Base-by-base conservation (phyloP, 2,329 filamentous ascomycete species). In the Pseudopyrenochaeta lycopersici region DNA sequence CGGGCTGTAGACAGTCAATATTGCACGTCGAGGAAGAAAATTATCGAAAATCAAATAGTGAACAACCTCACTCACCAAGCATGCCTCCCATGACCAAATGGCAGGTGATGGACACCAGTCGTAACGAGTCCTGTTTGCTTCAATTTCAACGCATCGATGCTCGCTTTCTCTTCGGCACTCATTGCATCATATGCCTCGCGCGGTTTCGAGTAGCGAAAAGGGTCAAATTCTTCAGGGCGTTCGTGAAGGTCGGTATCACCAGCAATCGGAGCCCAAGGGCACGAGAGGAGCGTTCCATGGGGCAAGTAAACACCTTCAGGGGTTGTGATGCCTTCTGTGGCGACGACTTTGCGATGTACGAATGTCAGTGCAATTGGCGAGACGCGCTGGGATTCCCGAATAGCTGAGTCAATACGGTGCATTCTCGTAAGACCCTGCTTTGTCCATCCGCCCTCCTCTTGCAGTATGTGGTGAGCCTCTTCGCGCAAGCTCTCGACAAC, bases 301-400 rank as follows among this genome's bases (percentile, higher is more conserved):
- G 53, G 39, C 3, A 64, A n/a, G 46, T 61, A 50, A 3, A 58
- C 17, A 23, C 63, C 63, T 79, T 98, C 94, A 6, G 94, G 95
- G 30, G 92, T 86, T 14, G 91, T 88, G 72, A 98, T 96, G 30
- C 88, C 88, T 40, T 98, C 83, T 58, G 85, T 86, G 43, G 83
- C 82, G n/a, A 71, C 62, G 0, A 85, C 81, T 55, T 81, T 80
- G 10, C 82, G 77, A 54, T 80, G 76, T 12, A 80, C 68, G 6
- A 84, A 72, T 0, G 77, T 79, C n/a, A 77, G 70, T 11, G 77
- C 73, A 36, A 85, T 81, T 47, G 79, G 77, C 62, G 78, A 81
- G 12, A 80, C 40, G 4, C 83, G 79, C 69, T 83, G 80, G 30
- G 80, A 83, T 65, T 85, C 83, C 27, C 82, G 80, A 38, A 85